These are phyloP conservation scores for Eucalyptus guilfoylei DNA, from an alignment of 345 rosid species.

Conservation along the genomic window DNA sequence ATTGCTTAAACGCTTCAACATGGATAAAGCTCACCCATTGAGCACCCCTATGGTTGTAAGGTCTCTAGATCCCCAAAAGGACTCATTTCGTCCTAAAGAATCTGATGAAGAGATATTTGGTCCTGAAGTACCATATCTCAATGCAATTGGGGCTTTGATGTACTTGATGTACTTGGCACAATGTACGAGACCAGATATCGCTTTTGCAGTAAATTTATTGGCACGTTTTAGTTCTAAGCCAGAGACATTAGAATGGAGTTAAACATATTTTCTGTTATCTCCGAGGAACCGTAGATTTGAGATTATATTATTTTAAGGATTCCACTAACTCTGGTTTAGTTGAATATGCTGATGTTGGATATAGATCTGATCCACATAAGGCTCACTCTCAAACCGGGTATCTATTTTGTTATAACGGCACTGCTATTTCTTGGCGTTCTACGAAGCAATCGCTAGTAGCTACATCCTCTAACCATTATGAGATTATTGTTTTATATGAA, in stretches of 20 bases:
- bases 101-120: not conserved
- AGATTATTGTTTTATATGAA: too few relatives aligned
- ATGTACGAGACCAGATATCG: not conserved
- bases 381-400: too few relatives aligned
- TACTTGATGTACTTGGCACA: not conserved
- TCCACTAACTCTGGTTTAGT: too few relatives aligned
- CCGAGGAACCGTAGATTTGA: not conserved
- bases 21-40: not conserved
- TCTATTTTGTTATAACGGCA: too few relatives aligned
- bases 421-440: too few relatives aligned
- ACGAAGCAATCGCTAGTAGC: too few relatives aligned
- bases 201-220: not conserved
- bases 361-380: too few relatives aligned
- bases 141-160: not conserved
- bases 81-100: not conserved
- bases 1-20: not conserved
- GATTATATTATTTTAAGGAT: too few relatives aligned
- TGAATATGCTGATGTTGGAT: accelerated
- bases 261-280: not conserved
- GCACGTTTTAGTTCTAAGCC: not conserved
- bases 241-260: not conserved
- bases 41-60: not conserved
- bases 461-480: too few relatives aligned
- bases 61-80: not conserved
- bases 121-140: not conserved